phyloP scores from a whole-genome alignment of 768 basidiomycete species.

The Xanthoconium purpureum region DNA sequence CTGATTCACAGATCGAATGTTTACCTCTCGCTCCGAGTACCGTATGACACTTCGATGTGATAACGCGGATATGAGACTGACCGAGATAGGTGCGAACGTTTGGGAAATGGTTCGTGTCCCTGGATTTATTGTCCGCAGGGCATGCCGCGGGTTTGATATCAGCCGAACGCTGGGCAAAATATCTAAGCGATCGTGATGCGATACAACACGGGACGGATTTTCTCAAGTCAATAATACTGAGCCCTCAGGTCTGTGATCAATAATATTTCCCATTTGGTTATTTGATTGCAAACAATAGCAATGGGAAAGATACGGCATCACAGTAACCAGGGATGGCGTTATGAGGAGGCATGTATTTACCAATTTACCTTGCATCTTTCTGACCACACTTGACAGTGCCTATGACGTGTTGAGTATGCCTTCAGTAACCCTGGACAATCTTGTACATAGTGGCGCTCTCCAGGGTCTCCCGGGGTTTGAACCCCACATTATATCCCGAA shows the following conservation, averaged over 20 bases:
- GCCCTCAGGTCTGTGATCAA: slow-evolving; percentile 38
- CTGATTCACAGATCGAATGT: slow-evolving; percentile 73
- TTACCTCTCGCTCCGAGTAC: slow-evolving; percentile 88
- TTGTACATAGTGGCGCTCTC: slow-evolving; percentile 45
- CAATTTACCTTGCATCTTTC: background rate
- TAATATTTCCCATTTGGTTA: too few relatives aligned
- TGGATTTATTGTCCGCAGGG: slow-evolving; percentile 28
- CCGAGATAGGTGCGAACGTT: slow-evolving; percentile 56
- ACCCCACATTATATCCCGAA: slow-evolving; percentile 51
- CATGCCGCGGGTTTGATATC: slow-evolving; percentile 41
- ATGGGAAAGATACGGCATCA: slow-evolving; percentile 44
- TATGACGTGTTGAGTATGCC: slow-evolving; percentile 70
- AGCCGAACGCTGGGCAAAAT: slow-evolving; percentile 42
- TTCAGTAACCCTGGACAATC: slow-evolving; percentile 40
- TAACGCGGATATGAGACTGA: slow-evolving; percentile 83
- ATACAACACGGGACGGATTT: slow-evolving; percentile 34
- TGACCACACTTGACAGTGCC: slow-evolving; percentile 46
- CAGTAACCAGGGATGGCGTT: slow-evolving; percentile 41
- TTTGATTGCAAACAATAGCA: slow-evolving; percentile 25
- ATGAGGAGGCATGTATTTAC: slow-evolving; percentile 37
- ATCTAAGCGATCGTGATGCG: slow-evolving; percentile 31
- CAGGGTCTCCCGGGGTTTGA: slow-evolving; percentile 44
- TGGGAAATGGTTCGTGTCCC: background rate
- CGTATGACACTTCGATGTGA: slow-evolving; percentile 85
- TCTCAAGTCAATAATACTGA: slow-evolving; percentile 35